Percentiles rank a stretch among this genome's conserved stretches.
These are phyloP conservation scores for Vaccinium darrowii DNA, from an alignment of 148 eudicot species.

Conservation along the genomic window DNA sequence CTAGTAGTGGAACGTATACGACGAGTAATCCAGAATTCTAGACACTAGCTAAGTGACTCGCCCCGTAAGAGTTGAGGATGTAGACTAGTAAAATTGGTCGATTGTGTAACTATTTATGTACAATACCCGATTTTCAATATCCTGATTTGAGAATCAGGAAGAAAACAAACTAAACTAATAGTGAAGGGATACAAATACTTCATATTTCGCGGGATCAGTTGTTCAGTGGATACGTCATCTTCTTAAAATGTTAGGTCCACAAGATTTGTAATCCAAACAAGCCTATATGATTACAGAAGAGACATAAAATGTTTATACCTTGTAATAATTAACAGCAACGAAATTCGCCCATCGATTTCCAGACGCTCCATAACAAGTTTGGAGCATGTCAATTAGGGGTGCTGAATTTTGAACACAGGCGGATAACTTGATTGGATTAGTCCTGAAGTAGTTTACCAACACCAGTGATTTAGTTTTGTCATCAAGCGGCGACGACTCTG, in stretches of 20 bases:
- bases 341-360: constrained; percentile 78
- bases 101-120: too few species aligned
- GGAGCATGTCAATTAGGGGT: constrained; percentile 44
- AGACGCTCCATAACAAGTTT: constrained; percentile 55
- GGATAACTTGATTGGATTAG: constrained; percentile 36
- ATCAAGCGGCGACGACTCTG: constrained; percentile 49
- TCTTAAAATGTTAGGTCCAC: too few species aligned
- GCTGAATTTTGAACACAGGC: constrained; percentile 61
- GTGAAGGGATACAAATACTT: neutral
- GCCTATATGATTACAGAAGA: neutral
- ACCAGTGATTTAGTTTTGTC: constrained; percentile 62
- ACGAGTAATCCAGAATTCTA: too few species aligned
- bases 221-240: neutral
- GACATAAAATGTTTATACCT: constrained; percentile 33
- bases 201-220: neutral
- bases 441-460: constrained; percentile 55
- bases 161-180: neutral
- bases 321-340: constrained; percentile 69
- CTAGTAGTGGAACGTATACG: neutral
- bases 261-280: too few species aligned
- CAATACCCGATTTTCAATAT: neutral
- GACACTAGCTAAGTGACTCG: too few species aligned
- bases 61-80: too few species aligned
- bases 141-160: neutral
- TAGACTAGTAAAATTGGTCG: neutral